Evolutionary conservation across 2,329 filamentous ascomycete species (phyloP), one percentile per base, ranked within the genome.

Genomic region (Aspergillus novoparasiticus): DNA sequence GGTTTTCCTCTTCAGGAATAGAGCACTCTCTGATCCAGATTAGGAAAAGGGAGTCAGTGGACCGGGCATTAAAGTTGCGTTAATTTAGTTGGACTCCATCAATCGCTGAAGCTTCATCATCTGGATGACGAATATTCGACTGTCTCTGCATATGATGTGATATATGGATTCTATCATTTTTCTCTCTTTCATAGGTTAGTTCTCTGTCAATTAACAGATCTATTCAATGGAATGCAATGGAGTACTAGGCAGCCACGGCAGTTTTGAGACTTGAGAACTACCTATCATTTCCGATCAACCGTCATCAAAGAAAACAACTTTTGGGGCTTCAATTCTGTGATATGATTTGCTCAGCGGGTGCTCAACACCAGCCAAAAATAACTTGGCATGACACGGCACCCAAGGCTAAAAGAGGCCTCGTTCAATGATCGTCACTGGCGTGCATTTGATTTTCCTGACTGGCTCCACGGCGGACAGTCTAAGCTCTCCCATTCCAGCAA

Each of bases 391-490:
- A 32, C 48, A 32, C n/a, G 28, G 28, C 28, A 10, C n/a, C 26
- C 9, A 32, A 51, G 46, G 16, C 28, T 51, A 21, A 51, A 32
- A 32, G 26, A 36, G 51, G 34, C 30, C 51, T 55, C n/a, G 51
- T 36, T 55, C 51, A 54, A 41, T 45, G 58, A 62, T 62, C 60
- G 56, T 46, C 56, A 30, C 48, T 55, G 58, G 39, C 58, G 58
- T 59, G 46, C 48, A 14, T 51, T 41, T 8, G 41, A 57, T 57
- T 50, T 23, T 56, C 61, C 61, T 34, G 10, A 51, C 21, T 16
- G 14, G 48, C 30, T 60, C 48, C 43, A 46, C 28, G 32, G 43
- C 51, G 43, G 39, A 23, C 58, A 60, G 57, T 28, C 60, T 45
- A 45, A 56, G 46, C 28, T 63, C 51, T 45, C 54, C 43, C 23